Evolutionary conservation across 768 basidiomycete species (phyloP).

Genomic region (Neoboletus subvelutipes): DNA sequence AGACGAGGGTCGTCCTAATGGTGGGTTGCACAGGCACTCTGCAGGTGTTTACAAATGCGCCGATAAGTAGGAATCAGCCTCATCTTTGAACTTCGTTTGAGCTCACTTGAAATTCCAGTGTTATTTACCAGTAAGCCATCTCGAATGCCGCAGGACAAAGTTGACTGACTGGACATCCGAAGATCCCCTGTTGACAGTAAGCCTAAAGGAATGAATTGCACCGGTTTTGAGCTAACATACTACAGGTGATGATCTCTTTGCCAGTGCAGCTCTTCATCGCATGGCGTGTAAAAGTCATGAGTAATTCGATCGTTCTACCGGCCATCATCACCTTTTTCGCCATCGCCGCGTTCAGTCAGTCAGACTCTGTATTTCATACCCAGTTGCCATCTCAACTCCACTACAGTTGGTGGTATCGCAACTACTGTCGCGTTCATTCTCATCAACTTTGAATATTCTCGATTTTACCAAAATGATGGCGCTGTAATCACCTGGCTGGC

Average conservation of each 20-base stretch:
- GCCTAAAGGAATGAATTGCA: background rate
- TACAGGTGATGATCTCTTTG: slow-evolving; percentile 44
- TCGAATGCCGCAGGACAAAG: background rate
- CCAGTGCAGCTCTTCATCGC: slow-evolving; percentile 50
- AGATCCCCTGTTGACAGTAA: slow-evolving; percentile 49
- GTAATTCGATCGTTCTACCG: slow-evolving; percentile 28
- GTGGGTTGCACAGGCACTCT: slow-evolving; percentile 28
- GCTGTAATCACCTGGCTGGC: slow-evolving; percentile 43
- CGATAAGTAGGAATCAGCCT: slow-evolving; percentile 1
- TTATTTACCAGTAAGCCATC: slow-evolving; percentile 9
- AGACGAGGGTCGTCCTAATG: background rate
- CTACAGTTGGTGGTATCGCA: slow-evolving; percentile 35
- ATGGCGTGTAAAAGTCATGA: slow-evolving; percentile 40
- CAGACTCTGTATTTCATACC: background rate
- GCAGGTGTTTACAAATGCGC: background rate
- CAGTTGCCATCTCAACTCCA: background rate
- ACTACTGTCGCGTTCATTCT: slow-evolving; percentile 33
- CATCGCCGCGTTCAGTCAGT: slow-evolving; percentile 10
- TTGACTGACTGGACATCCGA: background rate
- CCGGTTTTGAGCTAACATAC: background rate
- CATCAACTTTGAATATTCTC: slow-evolving; percentile 31
- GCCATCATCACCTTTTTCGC: slow-evolving; percentile 22
- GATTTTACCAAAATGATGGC: slow-evolving; percentile 35
- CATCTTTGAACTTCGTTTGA: slow-evolving; percentile 20
- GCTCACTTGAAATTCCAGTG: slow-evolving; percentile 10